A percentile compares a stretch with the other conserved stretches of the same genome.
phyloP scores from a whole-genome alignment of 768 basidiomycete species.

The Pisolithus tinctorius region DNA sequence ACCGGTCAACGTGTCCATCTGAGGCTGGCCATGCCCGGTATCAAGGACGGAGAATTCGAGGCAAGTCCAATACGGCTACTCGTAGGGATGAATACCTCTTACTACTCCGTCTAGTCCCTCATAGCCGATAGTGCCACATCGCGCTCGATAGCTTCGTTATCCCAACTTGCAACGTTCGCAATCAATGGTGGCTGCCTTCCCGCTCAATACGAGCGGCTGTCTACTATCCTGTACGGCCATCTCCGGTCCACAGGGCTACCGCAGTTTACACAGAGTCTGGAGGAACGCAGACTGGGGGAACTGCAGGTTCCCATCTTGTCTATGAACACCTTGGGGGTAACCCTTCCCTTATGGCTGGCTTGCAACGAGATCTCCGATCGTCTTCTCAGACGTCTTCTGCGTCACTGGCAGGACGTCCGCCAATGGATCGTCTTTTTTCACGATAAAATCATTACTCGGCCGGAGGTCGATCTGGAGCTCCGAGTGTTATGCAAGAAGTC shows the following conservation, averaged over 20 bases:
- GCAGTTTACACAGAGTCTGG: background rate
- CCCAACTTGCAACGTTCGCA: constrained; percentile 8
- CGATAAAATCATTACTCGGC: constrained; percentile 6
- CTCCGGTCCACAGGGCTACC: constrained; percentile 17
- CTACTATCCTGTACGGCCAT: constrained; percentile 15
- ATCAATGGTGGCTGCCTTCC: constrained; percentile 11
- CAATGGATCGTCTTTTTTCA: constrained; percentile 22
- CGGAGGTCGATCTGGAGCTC: constrained; percentile 1
- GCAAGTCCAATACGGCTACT: no score
- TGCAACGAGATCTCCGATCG: constrained; percentile 6
- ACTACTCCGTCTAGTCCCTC: no score
- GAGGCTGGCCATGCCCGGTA: no score
- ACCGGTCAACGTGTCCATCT: no score
- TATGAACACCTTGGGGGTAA: constrained; percentile 16
- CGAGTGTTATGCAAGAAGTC: constrained; percentile 20
- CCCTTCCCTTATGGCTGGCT: constrained; percentile 18
- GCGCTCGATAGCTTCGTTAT: background rate
- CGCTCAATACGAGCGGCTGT: constrained; percentile 16
- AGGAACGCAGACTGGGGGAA: constrained; percentile 2
- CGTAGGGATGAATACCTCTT: no score
- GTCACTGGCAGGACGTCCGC: constrained; percentile 21
- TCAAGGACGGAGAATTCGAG: no score
- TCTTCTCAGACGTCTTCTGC: constrained; percentile 11
- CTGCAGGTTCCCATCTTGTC: constrained; percentile 11
- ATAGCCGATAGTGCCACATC: no score